Percentiles rank a stretch among this genome's conserved stretches.
Evolutionary conservation across 1,284 basidiomycete genomes (phyloP).

Genomic region (Grifola frondosa): DNA sequence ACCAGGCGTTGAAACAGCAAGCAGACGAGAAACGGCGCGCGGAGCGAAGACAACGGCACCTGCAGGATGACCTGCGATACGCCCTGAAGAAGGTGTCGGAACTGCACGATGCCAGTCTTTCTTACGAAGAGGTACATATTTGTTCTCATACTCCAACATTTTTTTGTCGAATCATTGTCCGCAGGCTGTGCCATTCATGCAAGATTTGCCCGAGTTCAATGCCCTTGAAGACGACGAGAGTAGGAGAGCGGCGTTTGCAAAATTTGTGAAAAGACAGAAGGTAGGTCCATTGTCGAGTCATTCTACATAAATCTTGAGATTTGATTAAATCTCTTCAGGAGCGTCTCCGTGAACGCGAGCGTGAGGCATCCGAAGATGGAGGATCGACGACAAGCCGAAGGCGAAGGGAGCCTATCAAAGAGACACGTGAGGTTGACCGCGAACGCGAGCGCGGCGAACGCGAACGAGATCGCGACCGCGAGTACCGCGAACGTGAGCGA

Average conservation of each 20-base stretch:
- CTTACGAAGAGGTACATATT: conserved; percentile 74
- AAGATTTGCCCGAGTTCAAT: conserved; percentile 80
- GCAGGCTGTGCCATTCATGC: conserved; percentile 72
- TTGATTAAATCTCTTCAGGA: conserved; percentile 49
- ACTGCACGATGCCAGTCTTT: conserved; percentile 67
- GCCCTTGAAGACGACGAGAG: conserved; percentile 82
- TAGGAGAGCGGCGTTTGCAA: conserved; percentile 76
- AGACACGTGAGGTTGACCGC: conserved; percentile 41
- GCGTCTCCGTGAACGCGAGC: conserved; percentile 73
- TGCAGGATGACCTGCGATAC: conserved; percentile 95
- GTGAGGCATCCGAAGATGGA: conserved; percentile 73
- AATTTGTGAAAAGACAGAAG: conserved; percentile 86
- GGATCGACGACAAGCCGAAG: conserved; percentile 73
- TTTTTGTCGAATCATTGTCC: conserved; percentile 3
- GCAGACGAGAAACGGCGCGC: conserved; percentile 79
- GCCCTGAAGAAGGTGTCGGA: conserved; percentile 89
- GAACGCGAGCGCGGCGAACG: conserved; percentile 46
- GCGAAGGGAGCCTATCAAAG: conserved; percentile 67
- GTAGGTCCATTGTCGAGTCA: conserved; percentile 32
- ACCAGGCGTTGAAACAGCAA: conserved; percentile 67
- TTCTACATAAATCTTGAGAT: conserved; percentile 9
- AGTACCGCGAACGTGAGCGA: conserved; percentile 35
- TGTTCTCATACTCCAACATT: not conserved
- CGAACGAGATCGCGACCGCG: conserved; percentile 39
- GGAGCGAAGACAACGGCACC: conserved; percentile 82